Evolutionary conservation across 2,329 filamentous ascomycete species (phyloP).

Genomic region (Nigrospora oryzae): DNA sequence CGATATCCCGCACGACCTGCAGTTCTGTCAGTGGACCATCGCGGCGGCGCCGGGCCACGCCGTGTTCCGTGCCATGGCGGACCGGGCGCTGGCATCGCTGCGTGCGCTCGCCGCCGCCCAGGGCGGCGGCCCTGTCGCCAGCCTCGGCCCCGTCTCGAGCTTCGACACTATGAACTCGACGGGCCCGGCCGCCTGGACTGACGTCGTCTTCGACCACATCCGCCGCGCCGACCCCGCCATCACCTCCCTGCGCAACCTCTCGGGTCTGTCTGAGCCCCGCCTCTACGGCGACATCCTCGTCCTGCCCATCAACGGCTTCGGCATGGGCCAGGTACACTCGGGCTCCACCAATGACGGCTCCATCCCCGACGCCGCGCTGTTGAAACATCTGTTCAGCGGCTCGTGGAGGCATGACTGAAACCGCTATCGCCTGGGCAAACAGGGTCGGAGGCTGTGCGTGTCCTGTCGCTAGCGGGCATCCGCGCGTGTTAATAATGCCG

Average conservation of each 20-base stretch:
- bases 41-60: slow-evolving; percentile 22
- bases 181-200: slow-evolving; percentile 22
- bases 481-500: too few species aligned
- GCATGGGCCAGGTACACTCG: slow-evolving; percentile 18
- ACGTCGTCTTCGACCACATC: slow-evolving; percentile 19
- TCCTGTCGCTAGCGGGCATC: too few species aligned
- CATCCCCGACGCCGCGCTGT: slow-evolving; percentile 14
- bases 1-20: slow-evolving; percentile 18
- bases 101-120: slow-evolving; percentile 7
- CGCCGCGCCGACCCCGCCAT: slow-evolving; percentile 10
- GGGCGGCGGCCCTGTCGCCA: not conserved
- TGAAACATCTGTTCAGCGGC: slow-evolving; percentile 16
- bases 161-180: slow-evolving; percentile 22
- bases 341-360: slow-evolving; percentile 16
- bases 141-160: slow-evolving; percentile 10
- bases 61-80: slow-evolving; percentile 16
- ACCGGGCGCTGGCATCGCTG: slow-evolving; percentile 12
- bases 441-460: too few species aligned
- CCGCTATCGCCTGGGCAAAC: too few species aligned
- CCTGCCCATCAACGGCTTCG: slow-evolving; percentile 17
- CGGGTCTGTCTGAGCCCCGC: slow-evolving; percentile 6
- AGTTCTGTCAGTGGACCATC: slow-evolving; percentile 27
- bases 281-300: slow-evolving; percentile 12
- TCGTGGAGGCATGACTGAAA: slow-evolving; percentile 9
- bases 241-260: slow-evolving; percentile 5